phyloP scores from a whole-genome alignment of 768 basidiomycete species.

The Mycena pura region DNA sequence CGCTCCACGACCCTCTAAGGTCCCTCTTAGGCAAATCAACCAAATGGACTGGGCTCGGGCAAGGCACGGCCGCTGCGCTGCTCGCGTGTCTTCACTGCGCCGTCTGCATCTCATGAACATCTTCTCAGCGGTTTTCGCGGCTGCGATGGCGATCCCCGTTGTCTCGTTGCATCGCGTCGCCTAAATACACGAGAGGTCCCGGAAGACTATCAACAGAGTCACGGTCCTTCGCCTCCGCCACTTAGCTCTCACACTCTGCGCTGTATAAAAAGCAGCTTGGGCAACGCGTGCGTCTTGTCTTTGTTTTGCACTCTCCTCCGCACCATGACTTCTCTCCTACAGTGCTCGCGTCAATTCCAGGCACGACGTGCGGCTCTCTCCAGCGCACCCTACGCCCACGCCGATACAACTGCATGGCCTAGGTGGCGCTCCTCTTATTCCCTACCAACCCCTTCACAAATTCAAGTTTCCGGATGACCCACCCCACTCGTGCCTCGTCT shows the following conservation, averaged over 20 bases:
- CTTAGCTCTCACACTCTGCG: neutral
- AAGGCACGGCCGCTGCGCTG: neutral
- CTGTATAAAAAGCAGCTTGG: too few species aligned
- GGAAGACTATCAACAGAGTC: neutral
- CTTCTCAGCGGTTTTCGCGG: neutral
- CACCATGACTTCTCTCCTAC: too few species aligned
- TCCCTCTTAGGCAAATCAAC: neutral
- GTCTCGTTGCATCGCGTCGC: neutral
- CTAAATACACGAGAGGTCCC: neutral
- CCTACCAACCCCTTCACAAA: too few species aligned
- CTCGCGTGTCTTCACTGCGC: neutral
- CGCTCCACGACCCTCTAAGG: neutral
- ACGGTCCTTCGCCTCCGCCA: neutral
- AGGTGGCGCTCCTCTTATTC: too few species aligned
- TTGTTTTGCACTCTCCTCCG: too few species aligned
- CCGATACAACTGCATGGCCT: too few species aligned
- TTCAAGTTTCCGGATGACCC: too few species aligned
- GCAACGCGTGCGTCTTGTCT: too few species aligned
- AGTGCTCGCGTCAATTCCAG: too few species aligned
- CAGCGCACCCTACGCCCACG: too few species aligned
- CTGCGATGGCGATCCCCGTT: neutral
- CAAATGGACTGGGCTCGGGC: neutral
- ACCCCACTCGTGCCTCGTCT: too few species aligned
- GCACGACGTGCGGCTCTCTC: too few species aligned
- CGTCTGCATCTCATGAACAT: neutral